Conservation (phyloP, 1,139 yeast genomes). For the Yamadazyma oceani region DNA sequence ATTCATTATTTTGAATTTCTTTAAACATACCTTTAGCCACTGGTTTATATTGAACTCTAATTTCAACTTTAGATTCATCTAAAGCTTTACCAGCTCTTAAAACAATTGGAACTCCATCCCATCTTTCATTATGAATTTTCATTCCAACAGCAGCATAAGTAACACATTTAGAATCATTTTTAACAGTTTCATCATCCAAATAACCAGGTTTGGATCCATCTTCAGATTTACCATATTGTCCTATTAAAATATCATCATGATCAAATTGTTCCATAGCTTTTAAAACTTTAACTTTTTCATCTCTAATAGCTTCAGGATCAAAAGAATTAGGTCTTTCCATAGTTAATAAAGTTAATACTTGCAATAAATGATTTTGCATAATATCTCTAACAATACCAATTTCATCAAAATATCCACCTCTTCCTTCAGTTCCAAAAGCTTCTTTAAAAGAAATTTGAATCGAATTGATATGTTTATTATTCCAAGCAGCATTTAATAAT, state of each 20-base stretch:
- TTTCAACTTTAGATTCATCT: slow-evolving; percentile 90
- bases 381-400: slow-evolving; percentile 98
- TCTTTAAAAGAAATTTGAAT: slow-evolving; percentile 93
- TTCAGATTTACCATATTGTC: slow-evolving; percentile 81
- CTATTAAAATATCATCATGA: slow-evolving; percentile 67
- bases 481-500: slow-evolving; percentile 84
- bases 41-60: slow-evolving; percentile 87
- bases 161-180: slow-evolving; percentile 76
- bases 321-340: slow-evolving; percentile 94
- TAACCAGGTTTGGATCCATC: slow-evolving; percentile 92
- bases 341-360: slow-evolving; percentile 84
- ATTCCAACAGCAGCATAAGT: slow-evolving; percentile 88
- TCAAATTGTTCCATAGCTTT: slow-evolving; percentile 76
- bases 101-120: slow-evolving; percentile 98
- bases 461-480: slow-evolving; percentile 69
- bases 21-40: slow-evolving; percentile 81
- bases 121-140: slow-evolving; percentile 83
- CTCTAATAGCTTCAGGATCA: slow-evolving; percentile 91
- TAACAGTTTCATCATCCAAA: slow-evolving; percentile 90
- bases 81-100: slow-evolving; percentile 96
- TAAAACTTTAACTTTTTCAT: slow-evolving; percentile 91
- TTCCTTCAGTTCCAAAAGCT: slow-evolving; percentile 96
- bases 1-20: slow-evolving; percentile 84
- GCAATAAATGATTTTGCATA: slow-evolving; percentile 95
- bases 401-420: slow-evolving; percentile 96